Percentiles rank a stretch among this genome's conserved stretches.
phyloP scores from a whole-genome alignment of 176 grass and related monocot species.

The Paspalum vaginatum region DNA sequence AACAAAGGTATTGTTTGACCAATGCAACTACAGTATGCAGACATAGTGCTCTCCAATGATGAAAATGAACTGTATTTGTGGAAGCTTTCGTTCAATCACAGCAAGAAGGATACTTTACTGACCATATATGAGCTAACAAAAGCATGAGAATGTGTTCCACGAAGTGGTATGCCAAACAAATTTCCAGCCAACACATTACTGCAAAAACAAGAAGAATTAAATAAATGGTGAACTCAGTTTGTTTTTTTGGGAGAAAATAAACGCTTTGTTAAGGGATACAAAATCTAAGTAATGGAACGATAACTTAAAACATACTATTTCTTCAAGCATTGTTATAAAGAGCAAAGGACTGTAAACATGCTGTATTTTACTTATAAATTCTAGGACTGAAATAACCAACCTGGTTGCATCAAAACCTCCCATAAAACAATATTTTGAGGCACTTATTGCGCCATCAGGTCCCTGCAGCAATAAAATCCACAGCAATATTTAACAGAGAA shows the following conservation, averaged over 20 bases:
- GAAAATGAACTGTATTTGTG: slow-evolving; percentile 8
- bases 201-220: slow-evolving; percentile 51
- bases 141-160: slow-evolving; percentile 99
- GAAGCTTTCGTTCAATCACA: slow-evolving; percentile 29
- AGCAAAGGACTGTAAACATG: slow-evolving; percentile 16
- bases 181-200: slow-evolving; percentile 96
- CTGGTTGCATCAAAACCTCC: slow-evolving; percentile 99
- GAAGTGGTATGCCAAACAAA: slow-evolving; percentile 95
- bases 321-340: slow-evolving; percentile 1
- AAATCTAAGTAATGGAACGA: not conserved
- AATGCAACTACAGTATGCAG: slow-evolving; percentile 13
- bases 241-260: not conserved
- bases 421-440: slow-evolving; percentile 96
- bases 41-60: not conserved
- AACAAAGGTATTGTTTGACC: not conserved
- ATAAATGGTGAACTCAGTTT: slow-evolving; percentile 19
- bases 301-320: slow-evolving; percentile 10
- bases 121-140: slow-evolving; percentile 99
- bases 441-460: slow-evolving; percentile 99
- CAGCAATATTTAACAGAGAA: slow-evolving; percentile 24
- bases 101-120: slow-evolving; percentile 44
- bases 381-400: slow-evolving; percentile 46
- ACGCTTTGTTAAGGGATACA: not conserved
- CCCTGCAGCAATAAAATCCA: slow-evolving; percentile 59
- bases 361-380: slow-evolving; percentile 32